Base-by-base conservation (phyloP, 2,329 filamentous ascomycete species). In the Ophiocordyceps unilateralis region DNA sequence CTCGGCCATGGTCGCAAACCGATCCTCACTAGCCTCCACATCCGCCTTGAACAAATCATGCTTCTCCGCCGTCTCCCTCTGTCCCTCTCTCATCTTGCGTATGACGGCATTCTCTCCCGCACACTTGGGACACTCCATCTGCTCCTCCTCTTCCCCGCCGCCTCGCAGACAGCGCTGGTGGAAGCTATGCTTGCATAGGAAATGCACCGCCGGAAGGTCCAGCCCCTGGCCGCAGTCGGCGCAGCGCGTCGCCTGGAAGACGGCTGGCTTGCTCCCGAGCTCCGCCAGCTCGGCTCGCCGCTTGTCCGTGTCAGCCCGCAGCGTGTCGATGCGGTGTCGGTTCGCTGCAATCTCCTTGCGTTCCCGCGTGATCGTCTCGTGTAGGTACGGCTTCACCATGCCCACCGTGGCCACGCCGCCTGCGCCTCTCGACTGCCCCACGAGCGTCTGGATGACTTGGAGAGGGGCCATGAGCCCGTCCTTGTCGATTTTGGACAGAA, bases 121-220 rank as follows among this genome's bases (percentile, higher is more conserved):
- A 54, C 91, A 98, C 28, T 86, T 72, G 10, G 89, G 87, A 57
- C 91, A 98, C 60, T 95, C 87, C 0, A 79, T 72, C 42, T 79
- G 76, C 7, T 67, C 67, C 21, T 80, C 67, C 21, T 80, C 78
- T 11, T 68, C 67, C 20, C 59, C 62, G 2, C 64, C 66, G 12
- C 58, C 59, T 42, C 69, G 64, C 55, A 98, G 65, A 60, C 89
- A 98, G 39, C 84, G 73, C 63, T 93, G 85, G 58, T 98, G 91
- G 68, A 95, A 98, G 47, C 81, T 88, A 59, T 98, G 91, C 59
- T 93, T 94, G 67, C 91, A 98, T 48, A 98, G 63, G 59, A 98
- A 98, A 58, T 98, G 91, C 40, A 98, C 88, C 0, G 81, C 84
- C 0, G 91, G 91, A 12, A 96, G 68, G 50, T 95, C 88, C 17